phyloP scores from a whole-genome alignment of 768 basidiomycete genomes.

The Leccinum disarticulatum region DNA sequence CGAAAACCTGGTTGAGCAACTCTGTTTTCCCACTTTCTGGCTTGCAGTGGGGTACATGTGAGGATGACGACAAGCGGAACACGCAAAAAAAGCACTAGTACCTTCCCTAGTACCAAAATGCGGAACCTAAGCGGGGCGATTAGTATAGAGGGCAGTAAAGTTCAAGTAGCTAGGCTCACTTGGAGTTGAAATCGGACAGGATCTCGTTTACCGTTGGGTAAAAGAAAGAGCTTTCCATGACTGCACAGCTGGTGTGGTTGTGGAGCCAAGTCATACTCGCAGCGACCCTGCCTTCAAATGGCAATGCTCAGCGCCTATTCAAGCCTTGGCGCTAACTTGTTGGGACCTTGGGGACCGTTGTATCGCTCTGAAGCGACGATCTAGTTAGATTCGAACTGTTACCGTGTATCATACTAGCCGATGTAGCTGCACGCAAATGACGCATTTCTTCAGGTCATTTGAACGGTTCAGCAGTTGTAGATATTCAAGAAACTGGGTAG shows the following conservation, averaged over 20 bases:
- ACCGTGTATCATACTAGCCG: neutral
- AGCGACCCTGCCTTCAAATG: neutral
- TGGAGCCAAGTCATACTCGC: neutral
- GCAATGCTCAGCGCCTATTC: neutral
- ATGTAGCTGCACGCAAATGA: neutral
- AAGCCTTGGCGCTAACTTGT: neutral
- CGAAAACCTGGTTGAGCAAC: constrained; percentile 5
- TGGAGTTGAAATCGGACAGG: neutral
- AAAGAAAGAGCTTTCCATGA: neutral
- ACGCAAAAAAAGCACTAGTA: neutral
- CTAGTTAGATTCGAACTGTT: neutral
- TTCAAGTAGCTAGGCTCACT: neutral
- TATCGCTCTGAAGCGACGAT: too few relatives aligned
- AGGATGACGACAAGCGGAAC: neutral
- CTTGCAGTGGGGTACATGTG: neutral
- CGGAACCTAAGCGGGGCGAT: neutral
- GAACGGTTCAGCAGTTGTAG: neutral
- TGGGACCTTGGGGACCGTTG: too few relatives aligned
- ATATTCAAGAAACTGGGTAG: too few relatives aligned
- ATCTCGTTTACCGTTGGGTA: constrained; percentile 1
- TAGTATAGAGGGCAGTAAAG: too few relatives aligned
- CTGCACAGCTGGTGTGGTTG: neutral
- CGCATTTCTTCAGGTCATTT: neutral
- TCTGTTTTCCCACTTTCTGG: constrained; percentile 5
- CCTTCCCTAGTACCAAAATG: constrained; percentile 7